Percentiles rank a stretch among this genome's conserved stretches.
Evolutionary conservation across 192 early-diverging fungal species (phyloP).

Genomic region (Thamnidium elegans): DNA sequence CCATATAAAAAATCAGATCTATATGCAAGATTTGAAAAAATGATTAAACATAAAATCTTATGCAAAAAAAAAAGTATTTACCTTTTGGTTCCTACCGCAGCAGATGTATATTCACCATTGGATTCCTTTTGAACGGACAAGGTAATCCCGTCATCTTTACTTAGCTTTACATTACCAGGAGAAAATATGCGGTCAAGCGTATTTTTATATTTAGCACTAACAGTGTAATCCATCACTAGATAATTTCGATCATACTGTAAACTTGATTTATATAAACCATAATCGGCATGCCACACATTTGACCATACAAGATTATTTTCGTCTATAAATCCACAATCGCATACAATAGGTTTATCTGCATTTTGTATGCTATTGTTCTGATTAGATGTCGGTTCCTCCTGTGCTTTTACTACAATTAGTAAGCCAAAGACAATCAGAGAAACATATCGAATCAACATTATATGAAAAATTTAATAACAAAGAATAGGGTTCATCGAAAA

Average conservation of each 20-base stretch:
- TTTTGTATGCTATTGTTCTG: too few species aligned
- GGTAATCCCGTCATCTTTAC: background rate
- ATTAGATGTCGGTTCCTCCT: background rate
- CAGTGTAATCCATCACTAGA: constrained; percentile 21
- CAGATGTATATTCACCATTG: constrained; percentile 17
- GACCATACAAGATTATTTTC: constrained; percentile 21
- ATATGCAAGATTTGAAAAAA: background rate
- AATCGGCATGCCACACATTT: constrained; percentile 27
- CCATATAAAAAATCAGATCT: constrained; percentile 37
- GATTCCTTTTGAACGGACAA: constrained; percentile 8
- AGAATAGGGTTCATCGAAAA: too few species aligned
- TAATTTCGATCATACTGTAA: constrained; percentile 26
- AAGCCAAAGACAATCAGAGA: too few species aligned
- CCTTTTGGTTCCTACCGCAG: constrained; percentile 27
- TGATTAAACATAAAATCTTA: background rate
- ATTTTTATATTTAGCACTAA: constrained; percentile 11
- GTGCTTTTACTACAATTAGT: background rate
- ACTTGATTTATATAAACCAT: constrained; percentile 4
- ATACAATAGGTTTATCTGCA: constrained; percentile 17
- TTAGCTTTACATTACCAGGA: constrained; percentile 14
- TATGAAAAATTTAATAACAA: too few species aligned
- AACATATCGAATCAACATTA: too few species aligned
- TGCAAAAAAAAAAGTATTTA: background rate
- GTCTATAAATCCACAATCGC: constrained; percentile 33
- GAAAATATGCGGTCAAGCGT: constrained; percentile 20